These are phyloP conservation scores for Sporothrix variecibatus DNA, from an alignment of 2,329 filamentous ascomycete genomes.

Conservation along the genomic window DNA sequence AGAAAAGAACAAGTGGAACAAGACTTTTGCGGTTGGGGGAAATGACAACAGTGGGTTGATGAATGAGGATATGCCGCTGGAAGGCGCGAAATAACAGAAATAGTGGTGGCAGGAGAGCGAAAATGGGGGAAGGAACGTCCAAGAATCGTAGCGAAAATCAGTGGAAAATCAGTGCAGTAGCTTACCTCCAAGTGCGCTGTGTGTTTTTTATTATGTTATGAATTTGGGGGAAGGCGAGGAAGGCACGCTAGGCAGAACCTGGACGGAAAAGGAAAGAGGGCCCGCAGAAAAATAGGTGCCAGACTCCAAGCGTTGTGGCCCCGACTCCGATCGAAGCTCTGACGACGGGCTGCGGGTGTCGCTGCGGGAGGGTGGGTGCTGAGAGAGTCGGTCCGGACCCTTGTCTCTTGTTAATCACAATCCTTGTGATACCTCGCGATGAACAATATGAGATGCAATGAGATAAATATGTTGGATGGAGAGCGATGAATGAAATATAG, in stretches of 20 bases:
- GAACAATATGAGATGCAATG: background rate
- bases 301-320: constrained; percentile 23
- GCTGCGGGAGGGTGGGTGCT: constrained; percentile 11
- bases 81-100: background rate
- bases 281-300: constrained; percentile 15
- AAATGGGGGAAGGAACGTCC: background rate
- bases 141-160: constrained; percentile 26
- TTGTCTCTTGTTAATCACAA: constrained; percentile 10
- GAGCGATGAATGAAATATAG: background rate
- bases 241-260: constrained; percentile 27
- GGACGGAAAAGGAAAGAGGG: constrained; percentile 23
- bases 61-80: background rate
- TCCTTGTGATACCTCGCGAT: background rate
- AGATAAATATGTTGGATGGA: background rate
- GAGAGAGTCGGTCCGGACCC: constrained; percentile 16
- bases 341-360: constrained; percentile 16
- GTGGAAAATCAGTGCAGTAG: constrained; percentile 24
- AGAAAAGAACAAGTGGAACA: constrained; percentile 12
- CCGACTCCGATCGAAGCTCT: constrained; percentile 10
- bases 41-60: background rate
- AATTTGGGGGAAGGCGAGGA: constrained; percentile 6
- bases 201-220: constrained; percentile 14
- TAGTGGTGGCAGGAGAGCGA: background rate
- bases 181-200: constrained; percentile 29
- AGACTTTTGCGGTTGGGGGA: background rate